Evolutionary conservation across 768 basidiomycete species (phyloP).

Genomic region (Trametes villosa): DNA sequence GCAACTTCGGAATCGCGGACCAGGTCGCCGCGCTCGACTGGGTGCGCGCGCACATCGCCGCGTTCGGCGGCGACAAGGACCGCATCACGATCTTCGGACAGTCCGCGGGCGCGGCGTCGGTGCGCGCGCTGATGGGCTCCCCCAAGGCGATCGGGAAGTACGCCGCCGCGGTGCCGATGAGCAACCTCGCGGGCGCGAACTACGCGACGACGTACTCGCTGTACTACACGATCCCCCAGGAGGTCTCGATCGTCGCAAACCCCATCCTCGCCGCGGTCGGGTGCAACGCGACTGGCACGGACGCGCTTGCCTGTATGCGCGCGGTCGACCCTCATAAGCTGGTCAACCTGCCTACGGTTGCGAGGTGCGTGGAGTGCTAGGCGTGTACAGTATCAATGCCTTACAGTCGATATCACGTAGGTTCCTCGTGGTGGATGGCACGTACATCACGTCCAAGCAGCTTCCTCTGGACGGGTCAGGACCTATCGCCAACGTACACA

Average conservation of each 20-base stretch:
- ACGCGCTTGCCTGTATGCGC: slow-evolving; percentile 42
- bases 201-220: slow-evolving; percentile 54
- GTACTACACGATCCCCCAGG: slow-evolving; percentile 51
- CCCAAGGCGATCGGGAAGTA: slow-evolving; percentile 40
- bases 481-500: slow-evolving; percentile 46
- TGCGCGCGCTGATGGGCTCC: slow-evolving; percentile 37
- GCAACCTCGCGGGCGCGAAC: slow-evolving; percentile 53
- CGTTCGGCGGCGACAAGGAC: slow-evolving; percentile 61
- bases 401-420: too few species aligned
- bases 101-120: slow-evolving; percentile 54
- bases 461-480: slow-evolving; percentile 46
- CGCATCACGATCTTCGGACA: slow-evolving; percentile 59
- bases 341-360: slow-evolving; percentile 38
- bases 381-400: too few species aligned
- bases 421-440: slow-evolving; percentile 52
- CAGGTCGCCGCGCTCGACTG: slow-evolving; percentile 46
- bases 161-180: slow-evolving; percentile 40
- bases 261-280: slow-evolving; percentile 45
- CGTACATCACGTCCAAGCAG: slow-evolving; percentile 43
- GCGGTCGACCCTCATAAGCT: slow-evolving; percentile 40
- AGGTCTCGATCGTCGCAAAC: slow-evolving; percentile 39
- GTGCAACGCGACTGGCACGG: slow-evolving; percentile 41
- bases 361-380: slow-evolving; percentile 34
- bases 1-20: slow-evolving; percentile 52
- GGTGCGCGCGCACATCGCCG: slow-evolving; percentile 55